These are phyloP conservation scores for Sordariomycetes sp. DNA, from an alignment of 2,329 filamentous ascomycete genomes.

Conservation along the genomic window DNA sequence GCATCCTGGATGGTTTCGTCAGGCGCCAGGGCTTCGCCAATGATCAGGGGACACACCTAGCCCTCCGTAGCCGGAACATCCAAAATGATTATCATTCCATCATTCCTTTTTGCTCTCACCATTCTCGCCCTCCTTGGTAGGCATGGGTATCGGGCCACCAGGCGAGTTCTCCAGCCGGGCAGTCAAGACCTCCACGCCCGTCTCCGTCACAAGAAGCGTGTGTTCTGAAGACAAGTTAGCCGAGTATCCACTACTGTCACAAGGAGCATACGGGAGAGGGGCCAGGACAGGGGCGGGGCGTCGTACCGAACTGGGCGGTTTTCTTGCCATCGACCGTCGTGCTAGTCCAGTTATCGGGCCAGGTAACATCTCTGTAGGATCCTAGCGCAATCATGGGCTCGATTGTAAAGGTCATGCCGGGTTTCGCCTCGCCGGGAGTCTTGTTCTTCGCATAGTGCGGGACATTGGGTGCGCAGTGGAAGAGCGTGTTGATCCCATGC, in stretches of 20 bases:
- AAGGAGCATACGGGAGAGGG: too few relatives aligned
- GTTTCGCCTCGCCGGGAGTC: constrained; percentile 85
- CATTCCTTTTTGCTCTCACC: not conserved
- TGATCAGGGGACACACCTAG: not conserved
- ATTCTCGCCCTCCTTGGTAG: constrained; percentile 4
- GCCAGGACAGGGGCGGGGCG: not conserved
- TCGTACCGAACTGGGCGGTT: constrained; percentile 84
- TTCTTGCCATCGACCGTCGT: constrained; percentile 80
- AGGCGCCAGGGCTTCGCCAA: not conserved
- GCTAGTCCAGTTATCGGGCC: constrained; percentile 98
- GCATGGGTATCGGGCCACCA: constrained; percentile 61
- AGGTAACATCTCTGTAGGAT: constrained; percentile 84
- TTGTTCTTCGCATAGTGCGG: constrained; percentile 99
- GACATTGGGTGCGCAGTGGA: constrained; percentile 89
- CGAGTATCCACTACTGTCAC: not conserved
- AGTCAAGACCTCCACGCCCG: constrained; percentile 74
- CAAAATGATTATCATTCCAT: not conserved
- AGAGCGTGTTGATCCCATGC: constrained; percentile 86
- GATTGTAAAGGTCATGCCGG: constrained; percentile 97
- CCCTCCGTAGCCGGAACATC: not conserved
- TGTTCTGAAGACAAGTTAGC: constrained; percentile 44
- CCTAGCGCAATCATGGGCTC: constrained; percentile 97
- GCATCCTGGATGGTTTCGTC: too few relatives aligned
- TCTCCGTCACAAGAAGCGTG: constrained; percentile 68
- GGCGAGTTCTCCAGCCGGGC: constrained; percentile 63